These are phyloP conservation scores for Trifolium repens DNA, from an alignment of 306 rosid species.

Conservation along the genomic window DNA sequence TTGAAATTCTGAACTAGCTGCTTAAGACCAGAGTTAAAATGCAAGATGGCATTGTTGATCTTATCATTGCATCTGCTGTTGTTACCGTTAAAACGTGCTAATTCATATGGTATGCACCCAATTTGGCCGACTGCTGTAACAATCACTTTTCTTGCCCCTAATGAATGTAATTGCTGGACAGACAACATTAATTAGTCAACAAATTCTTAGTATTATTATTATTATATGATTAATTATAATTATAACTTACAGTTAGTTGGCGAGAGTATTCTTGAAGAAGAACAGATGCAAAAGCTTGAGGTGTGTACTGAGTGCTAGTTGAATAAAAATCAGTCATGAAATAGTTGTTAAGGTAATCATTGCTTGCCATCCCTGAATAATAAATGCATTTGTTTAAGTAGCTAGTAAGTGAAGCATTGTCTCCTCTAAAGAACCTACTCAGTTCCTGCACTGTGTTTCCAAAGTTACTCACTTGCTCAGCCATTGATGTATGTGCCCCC, in stretches of 20 bases:
- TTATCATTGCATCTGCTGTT: slow-evolving; percentile 73
- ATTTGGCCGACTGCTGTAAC: slow-evolving; percentile 82
- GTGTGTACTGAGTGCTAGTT: slow-evolving; percentile 61
- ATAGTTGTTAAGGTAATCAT: slow-evolving; percentile 90
- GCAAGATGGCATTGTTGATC: slow-evolving; percentile 64
- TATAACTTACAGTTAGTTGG: slow-evolving; percentile 61
- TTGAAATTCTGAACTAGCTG: slow-evolving; percentile 69
- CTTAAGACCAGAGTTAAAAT: slow-evolving; percentile 76
- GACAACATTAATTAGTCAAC: neutral
- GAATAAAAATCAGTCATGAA: slow-evolving; percentile 82
- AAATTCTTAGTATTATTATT: neutral
- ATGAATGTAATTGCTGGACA: slow-evolving; percentile 65
- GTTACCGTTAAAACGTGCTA: slow-evolving; percentile 71
- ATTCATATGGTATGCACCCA: slow-evolving; percentile 89
- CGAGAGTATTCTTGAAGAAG: slow-evolving; percentile 77
- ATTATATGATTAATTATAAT: too few species aligned
- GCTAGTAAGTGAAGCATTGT: slow-evolving; percentile 53
- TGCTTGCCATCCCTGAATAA: slow-evolving; percentile 91
- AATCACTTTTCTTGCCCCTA: slow-evolving; percentile 88
- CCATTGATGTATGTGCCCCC: slow-evolving; percentile 85
- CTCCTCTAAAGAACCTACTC: slow-evolving; percentile 72
- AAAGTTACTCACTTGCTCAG: slow-evolving; percentile 66
- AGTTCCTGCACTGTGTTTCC: slow-evolving; percentile 63
- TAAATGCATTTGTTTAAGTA: slow-evolving; percentile 69
- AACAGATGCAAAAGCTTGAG: slow-evolving; percentile 57